Evolutionary conservation across 139 green algal species (phyloP).

Genomic region (Coelastrella sp.): DNA sequence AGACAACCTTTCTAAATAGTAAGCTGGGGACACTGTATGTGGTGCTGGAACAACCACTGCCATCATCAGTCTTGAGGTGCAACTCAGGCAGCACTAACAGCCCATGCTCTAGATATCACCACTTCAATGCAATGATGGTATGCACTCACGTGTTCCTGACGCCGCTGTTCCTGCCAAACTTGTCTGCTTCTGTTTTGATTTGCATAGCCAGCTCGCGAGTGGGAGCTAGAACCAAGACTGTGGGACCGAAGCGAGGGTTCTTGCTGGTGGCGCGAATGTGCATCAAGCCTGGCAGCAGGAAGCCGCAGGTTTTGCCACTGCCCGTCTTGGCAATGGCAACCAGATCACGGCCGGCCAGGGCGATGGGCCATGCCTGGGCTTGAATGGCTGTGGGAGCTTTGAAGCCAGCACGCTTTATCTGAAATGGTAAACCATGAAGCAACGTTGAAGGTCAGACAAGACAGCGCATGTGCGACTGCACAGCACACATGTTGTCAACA

Average conservation of each 20-base stretch:
- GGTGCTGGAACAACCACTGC: too few species aligned
- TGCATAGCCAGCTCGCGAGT: conserved; percentile 95
- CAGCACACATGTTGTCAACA: neutral
- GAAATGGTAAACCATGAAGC: neutral
- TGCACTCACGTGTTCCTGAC: conserved; percentile 80
- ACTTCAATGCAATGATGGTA: neutral
- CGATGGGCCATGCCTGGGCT: conserved; percentile 87
- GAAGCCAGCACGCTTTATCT: conserved; percentile 84
- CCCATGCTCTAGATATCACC: too few species aligned
- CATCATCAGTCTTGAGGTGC: too few species aligned
- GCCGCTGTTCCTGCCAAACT: conserved; percentile 88
- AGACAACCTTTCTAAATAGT: too few species aligned
- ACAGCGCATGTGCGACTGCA: neutral
- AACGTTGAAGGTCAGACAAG: neutral
- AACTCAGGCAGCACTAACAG: too few species aligned
- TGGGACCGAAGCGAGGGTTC: conserved; percentile 79
- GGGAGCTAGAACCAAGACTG: conserved; percentile 88
- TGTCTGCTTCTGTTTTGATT: conserved; percentile 93
- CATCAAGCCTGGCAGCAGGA: conserved; percentile 87
- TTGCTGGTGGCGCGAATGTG: conserved; percentile 78
- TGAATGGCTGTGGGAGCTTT: conserved; percentile 88
- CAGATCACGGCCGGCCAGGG: conserved; percentile 83
- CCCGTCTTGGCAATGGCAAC: conserved; percentile 92
- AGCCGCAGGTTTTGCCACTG: conserved; percentile 88
- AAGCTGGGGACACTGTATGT: too few species aligned